Percentiles rank a stretch among this genome's conserved stretches.
Evolutionary conservation across 2,329 filamentous ascomycete species (phyloP).

Genomic region (Pseudogymnoascus sp.): DNA sequence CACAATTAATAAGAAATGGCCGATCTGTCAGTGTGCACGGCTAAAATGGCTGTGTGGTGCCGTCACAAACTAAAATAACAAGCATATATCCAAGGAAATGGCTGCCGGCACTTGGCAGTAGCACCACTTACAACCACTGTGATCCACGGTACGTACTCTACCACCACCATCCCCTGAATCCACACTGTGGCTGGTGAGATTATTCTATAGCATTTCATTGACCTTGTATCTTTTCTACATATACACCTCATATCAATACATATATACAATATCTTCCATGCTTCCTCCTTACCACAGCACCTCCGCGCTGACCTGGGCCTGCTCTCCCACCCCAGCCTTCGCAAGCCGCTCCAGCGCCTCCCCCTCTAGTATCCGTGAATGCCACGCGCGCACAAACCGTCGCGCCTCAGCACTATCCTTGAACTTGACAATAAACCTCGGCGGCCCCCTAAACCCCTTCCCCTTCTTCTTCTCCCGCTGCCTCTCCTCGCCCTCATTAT

Average conservation of each 20-base stretch:
- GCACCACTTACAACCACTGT: background rate
- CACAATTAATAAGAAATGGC: background rate
- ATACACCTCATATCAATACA: background rate
- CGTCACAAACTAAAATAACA: background rate
- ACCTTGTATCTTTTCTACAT: background rate
- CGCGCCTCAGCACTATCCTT: slow-evolving; percentile 26
- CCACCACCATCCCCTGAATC: background rate
- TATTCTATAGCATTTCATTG: background rate
- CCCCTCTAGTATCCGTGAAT: slow-evolving; percentile 23
- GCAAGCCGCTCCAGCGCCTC: background rate
- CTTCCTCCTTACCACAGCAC: slow-evolving; percentile 36
- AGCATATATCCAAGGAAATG: background rate
- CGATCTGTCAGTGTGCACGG: background rate
- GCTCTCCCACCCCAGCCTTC: slow-evolving; percentile 26
- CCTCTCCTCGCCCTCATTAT: background rate
- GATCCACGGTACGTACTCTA: background rate
- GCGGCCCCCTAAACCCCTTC: slow-evolving; percentile 9
- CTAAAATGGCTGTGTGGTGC: background rate
- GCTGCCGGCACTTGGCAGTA: background rate
- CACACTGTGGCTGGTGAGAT: background rate
- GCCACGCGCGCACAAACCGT: slow-evolving; percentile 44
- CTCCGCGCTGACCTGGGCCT: slow-evolving; percentile 36
- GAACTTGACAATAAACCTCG: slow-evolving; percentile 25
- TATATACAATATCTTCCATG: slow-evolving; percentile 1
- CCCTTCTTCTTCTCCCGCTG: background rate